A percentile compares a stretch with the other conserved stretches of the same genome.
phyloP scores from a whole-genome alignment of 371 early-diverging fungal genomes.

The Mucor mucedo region DNA sequence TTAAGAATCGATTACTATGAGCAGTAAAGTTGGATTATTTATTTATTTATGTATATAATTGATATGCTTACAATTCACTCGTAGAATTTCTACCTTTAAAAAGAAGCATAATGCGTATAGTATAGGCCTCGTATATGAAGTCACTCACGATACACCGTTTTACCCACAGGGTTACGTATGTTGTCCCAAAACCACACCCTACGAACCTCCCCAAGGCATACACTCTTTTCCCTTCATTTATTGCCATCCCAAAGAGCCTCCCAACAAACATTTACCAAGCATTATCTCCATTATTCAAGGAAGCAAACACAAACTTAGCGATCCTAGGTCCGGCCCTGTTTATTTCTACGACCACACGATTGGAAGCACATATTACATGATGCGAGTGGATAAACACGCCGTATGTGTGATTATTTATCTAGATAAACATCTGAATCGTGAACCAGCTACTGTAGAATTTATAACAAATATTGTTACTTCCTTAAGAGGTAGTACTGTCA shows the following conservation, averaged over 20 bases:
- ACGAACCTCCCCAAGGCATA: slow-evolving; percentile 66
- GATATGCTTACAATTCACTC: too few species aligned
- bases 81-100: slow-evolving; percentile 59
- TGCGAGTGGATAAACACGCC: slow-evolving; percentile 63
- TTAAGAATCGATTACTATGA: slow-evolving; percentile 61
- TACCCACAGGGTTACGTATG: slow-evolving; percentile 61
- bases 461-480: slow-evolving; percentile 47
- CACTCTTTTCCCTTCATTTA: slow-evolving; percentile 75
- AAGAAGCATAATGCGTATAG: slow-evolving; percentile 60
- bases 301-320: slow-evolving; percentile 50
- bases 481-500: slow-evolving; percentile 43
- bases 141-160: slow-evolving; percentile 54
- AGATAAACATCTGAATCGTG: slow-evolving; percentile 59
- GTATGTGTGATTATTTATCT: slow-evolving; percentile 62
- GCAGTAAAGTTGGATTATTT: slow-evolving; percentile 31
- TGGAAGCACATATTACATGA: slow-evolving; percentile 63
- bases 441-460: slow-evolving; percentile 59
- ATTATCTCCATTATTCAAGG: slow-evolving; percentile 70
- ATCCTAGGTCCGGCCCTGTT: slow-evolving; percentile 43
- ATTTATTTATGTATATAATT: too few species aligned
- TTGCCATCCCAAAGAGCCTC: slow-evolving; percentile 66
- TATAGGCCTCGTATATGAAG: slow-evolving; percentile 63
- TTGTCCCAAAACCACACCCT: slow-evolving; percentile 40
- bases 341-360: slow-evolving; percentile 64
- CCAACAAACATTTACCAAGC: slow-evolving; percentile 65